Base-by-base conservation (phyloP, 2,329 filamentous ascomycete species). In the Diaporthe amygdali region DNA sequence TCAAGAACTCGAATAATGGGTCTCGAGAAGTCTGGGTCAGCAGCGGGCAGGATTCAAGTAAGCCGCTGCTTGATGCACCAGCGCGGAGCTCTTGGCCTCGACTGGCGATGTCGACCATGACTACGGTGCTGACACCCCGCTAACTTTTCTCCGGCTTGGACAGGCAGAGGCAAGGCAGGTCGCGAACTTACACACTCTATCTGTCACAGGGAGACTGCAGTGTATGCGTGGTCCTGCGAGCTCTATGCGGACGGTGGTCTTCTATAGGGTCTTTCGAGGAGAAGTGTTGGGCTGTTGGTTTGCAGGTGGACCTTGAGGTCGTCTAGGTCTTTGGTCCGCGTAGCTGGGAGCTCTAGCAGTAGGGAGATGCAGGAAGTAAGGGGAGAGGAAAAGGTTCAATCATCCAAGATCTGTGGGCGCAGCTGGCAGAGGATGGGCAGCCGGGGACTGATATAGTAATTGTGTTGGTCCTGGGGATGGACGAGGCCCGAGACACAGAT, bases 321-420 rank as follows among this genome's bases (percentile, higher is more conserved):
- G 25, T 68, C 51, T 54, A 56, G 17, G 59, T 20, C 30, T 47
- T 44, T 68, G n/a, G 66, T 59, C 66, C 59, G 20, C 39, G 59
- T 63, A 37, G 44, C 30, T 34, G n/a, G 30, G 14, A 41, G 66
- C 66, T 59, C 44, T 46, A 59, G 52, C 66, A 59, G 66, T 34
- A 56, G 39, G 54, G 39, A 56, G 56, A 32, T n/a, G 56, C 56
- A 63, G 39, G 25, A 44, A 25, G 30, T 27, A n/a, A 30, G 51
- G 20, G 41, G 32, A n/a, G 63, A 49, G 41, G 27, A 59, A 59
- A 56, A 59, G 66, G 66, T 59, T 68, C 66, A 68, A 59, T 46
- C 32, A 39, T 41, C 20, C 66, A 56, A 49, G 44, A 15, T 2
- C 44, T 30, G 54, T 51, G 44, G n/a, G 30, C 66, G 66, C 12